phyloP scores from a whole-genome alignment of 257 asterid species.

The Plectranthus barbatus region DNA sequence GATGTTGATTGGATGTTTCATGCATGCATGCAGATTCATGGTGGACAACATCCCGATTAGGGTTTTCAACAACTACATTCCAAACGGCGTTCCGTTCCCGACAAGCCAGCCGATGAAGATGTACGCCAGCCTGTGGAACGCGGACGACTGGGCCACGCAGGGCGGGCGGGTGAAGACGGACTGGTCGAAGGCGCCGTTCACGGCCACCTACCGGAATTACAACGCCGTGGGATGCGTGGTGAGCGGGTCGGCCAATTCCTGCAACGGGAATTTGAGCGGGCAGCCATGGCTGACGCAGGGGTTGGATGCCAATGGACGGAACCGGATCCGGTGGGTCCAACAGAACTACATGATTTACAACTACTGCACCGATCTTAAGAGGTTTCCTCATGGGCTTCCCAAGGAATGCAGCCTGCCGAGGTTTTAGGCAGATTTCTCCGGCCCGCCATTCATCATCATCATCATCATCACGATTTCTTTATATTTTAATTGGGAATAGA shows the following conservation, averaged over 20 bases:
- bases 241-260: background rate
- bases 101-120: conserved; percentile 36
- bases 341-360: conserved; percentile 34
- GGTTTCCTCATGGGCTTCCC: too few species aligned
- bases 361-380: conserved; percentile 46
- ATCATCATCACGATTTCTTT: too few species aligned
- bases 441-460: too few species aligned
- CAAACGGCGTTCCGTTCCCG: conserved; percentile 24
- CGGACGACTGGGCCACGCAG: conserved; percentile 54
- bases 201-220: conserved; percentile 37
- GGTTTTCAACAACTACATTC: conserved; percentile 44
- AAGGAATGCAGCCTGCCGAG: too few species aligned
- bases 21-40: conserved; percentile 32
- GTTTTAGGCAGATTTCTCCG: too few species aligned
- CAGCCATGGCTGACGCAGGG: conserved; percentile 18
- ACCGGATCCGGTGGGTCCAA: conserved; percentile 43
- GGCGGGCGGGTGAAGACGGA: conserved; percentile 51
- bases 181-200: conserved; percentile 43
- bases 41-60: conserved; percentile 55
- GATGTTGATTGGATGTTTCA: background rate
- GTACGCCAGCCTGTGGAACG: conserved; percentile 50
- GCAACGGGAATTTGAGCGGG: background rate
- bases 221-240: conserved; percentile 6
- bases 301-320: conserved; percentile 30
- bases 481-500: too few species aligned